Base-by-base conservation (phyloP, 371 early-diverging fungal genomes). In the Mortierella sp. region DNA sequence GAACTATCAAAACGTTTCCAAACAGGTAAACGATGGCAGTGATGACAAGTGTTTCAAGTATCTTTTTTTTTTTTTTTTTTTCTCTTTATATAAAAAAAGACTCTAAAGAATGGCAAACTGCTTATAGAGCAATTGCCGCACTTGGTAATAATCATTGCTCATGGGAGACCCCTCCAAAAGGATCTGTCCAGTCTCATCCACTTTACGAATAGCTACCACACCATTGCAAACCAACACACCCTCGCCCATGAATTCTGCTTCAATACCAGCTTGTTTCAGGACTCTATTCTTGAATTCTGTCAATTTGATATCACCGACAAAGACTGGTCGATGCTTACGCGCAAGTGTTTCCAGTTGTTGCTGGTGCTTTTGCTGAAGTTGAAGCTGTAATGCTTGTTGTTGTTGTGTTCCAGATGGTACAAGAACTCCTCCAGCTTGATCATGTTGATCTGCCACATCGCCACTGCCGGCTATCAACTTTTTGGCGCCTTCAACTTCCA, bases 221-320 rank as follows among this genome's bases (percentile, higher is more conserved):
- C 91, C 89, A 83, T 94, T 95, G 68, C 96, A 96, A 0, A 96
- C 93, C 43, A 97, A 83, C 37, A 95, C 89, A 70, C 95, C 95
- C 43, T 94, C 95, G 19, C 89, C 89, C 61, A 89, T 91, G 70
- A 98, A 97, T 68, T 93, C 92, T 15, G 97, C 93, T 5, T 85
- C 78, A 37, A 94, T 92, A 0, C 97, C 97, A 66, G 92, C 90
- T 0, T 83, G 81, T 49, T 89, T 89, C 49, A 97, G 83, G 17
- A 92, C 71, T 45, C 62, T 31, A 17, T 89, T 83, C 55, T 91
- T 90, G 68, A 98, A 91, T 78, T 95, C 93, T 43, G 95, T 92
- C 64, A 98, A 86, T 49, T 90, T 89, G 26, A 96, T 82, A 79
- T 97, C 96, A 15, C 98, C 98, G 5, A 97, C 93, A 65, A 95